These are phyloP conservation scores for Xylaria sp. DNA, from an alignment of 2,329 filamentous ascomycete species.

Conservation along the genomic window DNA sequence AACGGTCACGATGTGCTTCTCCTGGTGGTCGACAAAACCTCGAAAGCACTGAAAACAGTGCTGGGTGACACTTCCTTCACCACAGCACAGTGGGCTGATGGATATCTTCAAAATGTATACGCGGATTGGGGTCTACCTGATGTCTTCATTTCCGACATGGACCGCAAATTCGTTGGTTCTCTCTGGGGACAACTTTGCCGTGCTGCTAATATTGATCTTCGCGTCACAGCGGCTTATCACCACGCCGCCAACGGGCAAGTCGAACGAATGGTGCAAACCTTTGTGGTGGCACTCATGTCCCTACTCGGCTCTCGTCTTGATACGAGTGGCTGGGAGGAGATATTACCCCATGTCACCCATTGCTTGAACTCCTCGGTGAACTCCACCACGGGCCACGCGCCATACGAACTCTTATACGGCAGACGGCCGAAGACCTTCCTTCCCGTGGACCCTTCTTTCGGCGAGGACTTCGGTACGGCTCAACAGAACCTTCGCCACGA, in stretches of 20 bases:
- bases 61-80: neutral
- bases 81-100: neutral
- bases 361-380: neutral
- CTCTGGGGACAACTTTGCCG: neutral
- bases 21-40: neutral
- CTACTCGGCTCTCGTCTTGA: neutral
- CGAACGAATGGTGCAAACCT: neutral
- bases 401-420: neutral
- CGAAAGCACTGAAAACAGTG: neutral
- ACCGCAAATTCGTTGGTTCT: neutral
- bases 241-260: neutral
- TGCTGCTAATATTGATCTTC: neutral
- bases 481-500: neutral
- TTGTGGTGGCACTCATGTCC: neutral
- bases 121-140: neutral
- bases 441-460: neutral
- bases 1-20: neutral
- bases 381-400: neutral
- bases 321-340: neutral
- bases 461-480: neutral
- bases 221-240: neutral
- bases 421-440: neutral
- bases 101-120: neutral
- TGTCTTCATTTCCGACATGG: neutral
- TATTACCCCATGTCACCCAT: neutral